phyloP scores from a whole-genome alignment of 176 grass and related monocot genomes.

The Pontederia crassipes region DNA sequence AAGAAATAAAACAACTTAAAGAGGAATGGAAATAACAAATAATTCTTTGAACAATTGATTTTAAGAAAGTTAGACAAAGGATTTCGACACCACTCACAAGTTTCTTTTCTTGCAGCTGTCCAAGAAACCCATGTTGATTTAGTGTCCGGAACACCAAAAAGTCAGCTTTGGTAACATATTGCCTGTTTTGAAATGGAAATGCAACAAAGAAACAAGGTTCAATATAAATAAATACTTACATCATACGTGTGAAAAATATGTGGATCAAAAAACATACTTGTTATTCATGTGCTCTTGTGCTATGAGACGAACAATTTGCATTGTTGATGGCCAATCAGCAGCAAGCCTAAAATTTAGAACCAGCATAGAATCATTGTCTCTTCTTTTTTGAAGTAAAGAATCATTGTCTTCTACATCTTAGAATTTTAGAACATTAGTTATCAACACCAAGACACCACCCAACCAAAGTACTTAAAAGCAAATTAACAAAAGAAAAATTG shows the following conservation, averaged over 20 bases:
- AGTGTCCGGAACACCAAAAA: constrained; percentile 84
- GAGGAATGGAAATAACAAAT: neutral
- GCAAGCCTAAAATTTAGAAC: constrained; percentile 49
- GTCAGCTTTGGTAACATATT: constrained; percentile 92
- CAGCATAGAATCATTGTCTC: neutral
- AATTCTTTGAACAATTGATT: neutral
- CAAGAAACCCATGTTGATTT: constrained; percentile 96
- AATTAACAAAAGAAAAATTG: neutral
- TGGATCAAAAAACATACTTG: constrained; percentile 36
- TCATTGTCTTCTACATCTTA: too few species aligned
- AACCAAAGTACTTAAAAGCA: neutral
- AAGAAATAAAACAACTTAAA: too few species aligned
- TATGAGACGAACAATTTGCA: constrained; percentile 98
- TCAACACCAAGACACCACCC: neutral
- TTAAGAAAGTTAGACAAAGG: neutral
- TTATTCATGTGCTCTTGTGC: constrained; percentile 97
- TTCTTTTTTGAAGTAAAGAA: too few species aligned
- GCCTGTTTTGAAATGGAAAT: constrained; percentile 38
- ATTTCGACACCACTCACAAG: constrained; percentile 34
- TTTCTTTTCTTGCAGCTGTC: constrained; percentile 96
- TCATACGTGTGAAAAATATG: constrained; percentile 1
- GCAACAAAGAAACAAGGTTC: constrained; percentile 16
- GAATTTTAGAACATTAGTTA: too few species aligned
- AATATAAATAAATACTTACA: constrained; percentile 16
- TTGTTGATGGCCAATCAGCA: constrained; percentile 82